phyloP scores from a whole-genome alignment of 176 grass and related monocot genomes.

The Zoysia japonica region DNA sequence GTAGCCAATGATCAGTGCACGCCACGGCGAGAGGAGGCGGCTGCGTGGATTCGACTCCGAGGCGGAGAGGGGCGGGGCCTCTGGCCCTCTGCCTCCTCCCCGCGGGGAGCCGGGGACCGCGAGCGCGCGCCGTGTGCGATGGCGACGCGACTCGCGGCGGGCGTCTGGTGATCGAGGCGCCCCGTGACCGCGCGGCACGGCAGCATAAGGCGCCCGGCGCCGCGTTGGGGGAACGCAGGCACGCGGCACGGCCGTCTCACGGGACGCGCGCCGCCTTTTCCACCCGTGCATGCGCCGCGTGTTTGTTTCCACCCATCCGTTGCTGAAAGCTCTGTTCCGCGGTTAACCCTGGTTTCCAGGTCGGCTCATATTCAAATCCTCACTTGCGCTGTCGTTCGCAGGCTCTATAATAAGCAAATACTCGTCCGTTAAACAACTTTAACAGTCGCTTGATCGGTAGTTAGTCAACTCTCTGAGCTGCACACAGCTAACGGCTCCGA shows the following conservation, averaged over 20 bases:
- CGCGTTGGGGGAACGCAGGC: background rate
- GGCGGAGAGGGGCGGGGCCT: no score
- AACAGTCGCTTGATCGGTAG: background rate
- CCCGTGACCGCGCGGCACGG: no score
- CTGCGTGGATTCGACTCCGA: slow-evolving; percentile 9
- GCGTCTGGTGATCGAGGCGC: background rate
- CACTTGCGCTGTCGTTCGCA: background rate
- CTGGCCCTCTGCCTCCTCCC: background rate
- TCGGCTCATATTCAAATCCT: background rate
- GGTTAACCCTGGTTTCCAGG: background rate
- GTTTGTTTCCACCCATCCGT: no score
- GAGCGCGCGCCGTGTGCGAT: background rate
- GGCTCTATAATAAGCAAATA: background rate
- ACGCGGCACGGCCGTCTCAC: background rate
- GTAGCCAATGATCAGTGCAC: slow-evolving; percentile 15
- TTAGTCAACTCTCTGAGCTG: slow-evolving; percentile 33
- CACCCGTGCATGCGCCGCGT: background rate
- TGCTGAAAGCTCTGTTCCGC: no score
- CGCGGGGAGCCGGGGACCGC: background rate
- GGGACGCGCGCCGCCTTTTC: background rate
- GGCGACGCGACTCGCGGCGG: background rate
- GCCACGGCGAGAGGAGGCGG: background rate
- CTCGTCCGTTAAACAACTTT: background rate
- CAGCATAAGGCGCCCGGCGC: no score
- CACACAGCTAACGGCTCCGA: background rate